Conservation (phyloP, 495 filamentous ascomycete species). For the Trichoderma orchidacearum region DNA sequence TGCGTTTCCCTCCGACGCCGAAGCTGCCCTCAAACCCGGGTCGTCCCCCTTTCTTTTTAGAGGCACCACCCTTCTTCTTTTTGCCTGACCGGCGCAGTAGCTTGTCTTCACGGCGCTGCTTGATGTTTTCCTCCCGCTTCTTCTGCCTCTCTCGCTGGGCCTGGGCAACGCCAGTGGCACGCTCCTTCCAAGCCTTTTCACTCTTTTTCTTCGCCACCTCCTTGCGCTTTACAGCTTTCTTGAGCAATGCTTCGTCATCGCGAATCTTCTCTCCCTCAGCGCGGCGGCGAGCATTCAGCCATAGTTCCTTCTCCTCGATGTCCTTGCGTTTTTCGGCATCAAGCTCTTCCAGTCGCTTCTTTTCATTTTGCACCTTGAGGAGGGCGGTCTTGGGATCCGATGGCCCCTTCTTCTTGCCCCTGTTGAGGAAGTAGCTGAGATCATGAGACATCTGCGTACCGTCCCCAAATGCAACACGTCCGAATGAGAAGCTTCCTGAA, state of each 20-base stretch:
- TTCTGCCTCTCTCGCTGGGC: conserved; percentile 66
- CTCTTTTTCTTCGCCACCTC: conserved; percentile 82
- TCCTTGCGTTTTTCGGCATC: conserved; percentile 67
- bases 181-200: conserved; percentile 77
- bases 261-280: conserved; percentile 83
- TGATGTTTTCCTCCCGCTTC: conserved; percentile 80
- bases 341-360: conserved; percentile 52
- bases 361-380: conserved; percentile 56
- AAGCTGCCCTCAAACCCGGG: conserved; percentile 94
- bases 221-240: conserved; percentile 91
- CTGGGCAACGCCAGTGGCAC: conserved; percentile 60
- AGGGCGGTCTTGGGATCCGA: conserved; percentile 67
- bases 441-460: conserved; percentile 61
- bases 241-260: conserved; percentile 76
- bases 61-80: conserved; percentile 46
- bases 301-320: conserved; percentile 83
- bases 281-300: conserved; percentile 81
- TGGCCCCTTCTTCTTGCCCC: conserved; percentile 54
- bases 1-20: conserved; percentile 35
- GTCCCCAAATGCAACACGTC: conserved; percentile 73
- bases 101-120: conserved; percentile 70
- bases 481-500: conserved; percentile 58
- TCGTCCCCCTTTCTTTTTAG: conserved; percentile 40
- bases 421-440: conserved; percentile 41
- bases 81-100: conserved; percentile 45